These are phyloP conservation scores for Termitomyces sp. DNA, from an alignment of 768 basidiomycete species.

Conservation along the genomic window DNA sequence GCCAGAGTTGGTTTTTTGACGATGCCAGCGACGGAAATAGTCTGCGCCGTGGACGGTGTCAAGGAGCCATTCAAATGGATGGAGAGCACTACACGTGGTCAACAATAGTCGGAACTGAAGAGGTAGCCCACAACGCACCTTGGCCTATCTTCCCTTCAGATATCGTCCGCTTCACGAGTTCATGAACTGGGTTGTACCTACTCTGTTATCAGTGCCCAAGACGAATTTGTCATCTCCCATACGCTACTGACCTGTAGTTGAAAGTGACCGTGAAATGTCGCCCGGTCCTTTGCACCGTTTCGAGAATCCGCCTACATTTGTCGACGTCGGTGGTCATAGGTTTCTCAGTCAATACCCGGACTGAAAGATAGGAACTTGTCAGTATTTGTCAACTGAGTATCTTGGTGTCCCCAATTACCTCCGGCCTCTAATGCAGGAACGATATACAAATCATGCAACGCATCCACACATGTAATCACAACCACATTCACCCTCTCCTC, in stretches of 20 bases:
- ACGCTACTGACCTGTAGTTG: conserved; percentile 30
- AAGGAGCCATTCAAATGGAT: conserved; percentile 51
- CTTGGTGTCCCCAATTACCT: conserved; percentile 21
- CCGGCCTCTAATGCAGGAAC: conserved; percentile 38
- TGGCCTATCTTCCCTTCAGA: conserved; percentile 44
- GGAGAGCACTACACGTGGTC: conserved; percentile 31
- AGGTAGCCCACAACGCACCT: conserved; percentile 14
- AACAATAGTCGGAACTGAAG: not conserved
- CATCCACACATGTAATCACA: conserved; percentile 48
- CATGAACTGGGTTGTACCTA: conserved; percentile 47
- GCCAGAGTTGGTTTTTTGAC: conserved; percentile 39
- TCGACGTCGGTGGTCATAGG: conserved; percentile 50
- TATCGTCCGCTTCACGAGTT: conserved; percentile 44
- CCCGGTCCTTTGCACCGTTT: conserved; percentile 40
- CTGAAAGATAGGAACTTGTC: conserved; percentile 13
- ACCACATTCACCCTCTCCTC: conserved; percentile 43
- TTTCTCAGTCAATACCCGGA: conserved; percentile 50
- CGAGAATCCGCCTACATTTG: conserved; percentile 42
- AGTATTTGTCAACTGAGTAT: not conserved
- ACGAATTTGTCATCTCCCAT: not conserved
- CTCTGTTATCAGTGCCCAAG: not conserved
- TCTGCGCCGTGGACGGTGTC: conserved; percentile 52
- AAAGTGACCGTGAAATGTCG: conserved; percentile 39
- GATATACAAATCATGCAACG: conserved; percentile 45
- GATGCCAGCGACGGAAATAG: conserved; percentile 50